Base-by-base conservation (phyloP, 192 early-diverging fungal species). In the Gonapodya prolifera region DNA sequence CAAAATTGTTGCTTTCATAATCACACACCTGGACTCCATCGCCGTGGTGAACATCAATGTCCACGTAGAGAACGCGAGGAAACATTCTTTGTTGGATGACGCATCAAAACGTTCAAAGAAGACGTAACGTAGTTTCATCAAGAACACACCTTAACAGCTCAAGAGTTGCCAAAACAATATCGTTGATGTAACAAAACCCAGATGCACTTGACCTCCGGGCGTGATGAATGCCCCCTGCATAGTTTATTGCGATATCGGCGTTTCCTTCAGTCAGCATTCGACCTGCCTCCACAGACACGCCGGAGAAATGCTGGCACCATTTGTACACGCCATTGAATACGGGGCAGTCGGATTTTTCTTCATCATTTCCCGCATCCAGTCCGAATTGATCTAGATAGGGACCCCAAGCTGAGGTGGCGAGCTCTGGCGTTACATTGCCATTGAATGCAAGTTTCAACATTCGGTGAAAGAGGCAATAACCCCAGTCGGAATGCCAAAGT, bases 131-230 rank as follows among this genome's bases (percentile, higher is more conserved):
- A 29, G 31, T 17, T 0, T 34, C 16, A 2, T 30, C 79, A 34
- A 34, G 2, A 30, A 77, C 76, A 8, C 36, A 86, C 77, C 85
- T 82, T 34, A 91, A 83, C 30, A 95, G 80, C 77, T 93, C 89
- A 79, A 95, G 78, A 29, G 93, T 90, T 2, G 89, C 91, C 61
- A 97, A 78, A 0, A 97, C 95, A 83, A 97, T 96, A 77, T 98
- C 95, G 82, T 96, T 97, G 36, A 96, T 93, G 80, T 92, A 98
- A 82, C 96, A 98, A 80, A 97, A 98, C 0, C 95, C 96, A n/a
- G 90, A 91, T 28, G 95, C 94, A 81, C 91, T 90, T 45, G 85
- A 90, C 78, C 91, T 94, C 80, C 91, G 92, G 34, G 90, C 93
- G 30, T 83, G 79, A 34, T 83, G 82, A 30, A 81, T 30, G 34